These are phyloP conservation scores for Pecoramyces ruminantium DNA, from an alignment of 192 early-diverging fungal species.

Conservation along the genomic window DNA sequence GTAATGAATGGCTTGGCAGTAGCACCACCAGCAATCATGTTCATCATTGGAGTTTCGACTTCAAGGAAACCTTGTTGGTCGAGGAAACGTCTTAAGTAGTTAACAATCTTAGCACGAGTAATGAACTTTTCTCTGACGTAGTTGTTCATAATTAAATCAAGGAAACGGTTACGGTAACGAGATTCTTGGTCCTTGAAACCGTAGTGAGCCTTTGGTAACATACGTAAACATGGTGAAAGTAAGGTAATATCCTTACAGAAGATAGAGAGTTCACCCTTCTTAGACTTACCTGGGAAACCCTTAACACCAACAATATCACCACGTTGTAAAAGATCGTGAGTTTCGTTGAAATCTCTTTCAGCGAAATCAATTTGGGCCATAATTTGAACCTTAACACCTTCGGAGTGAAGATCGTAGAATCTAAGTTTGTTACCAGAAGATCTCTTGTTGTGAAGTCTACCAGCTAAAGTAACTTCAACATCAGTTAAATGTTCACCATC, in stretches of 20 bases:
- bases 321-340: constrained; percentile 68
- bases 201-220: constrained; percentile 85
- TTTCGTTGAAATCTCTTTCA: constrained; percentile 52
- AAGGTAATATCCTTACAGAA: constrained; percentile 74
- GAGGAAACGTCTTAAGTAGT: constrained; percentile 87
- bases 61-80: constrained; percentile 92
- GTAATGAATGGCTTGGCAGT: constrained; percentile 99
- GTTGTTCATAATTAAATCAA: constrained; percentile 99
- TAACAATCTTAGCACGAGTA: constrained; percentile 80
- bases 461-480: constrained; percentile 60
- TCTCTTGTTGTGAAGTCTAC: constrained; percentile 92
- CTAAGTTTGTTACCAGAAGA: constrained; percentile 72
- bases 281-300: constrained; percentile 80
- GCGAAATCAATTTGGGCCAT: constrained; percentile 63
- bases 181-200: constrained; percentile 95
- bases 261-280: constrained; percentile 88
- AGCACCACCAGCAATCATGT: constrained; percentile 68
- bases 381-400: constrained; percentile 87
- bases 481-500: constrained; percentile 49
- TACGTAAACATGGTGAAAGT: constrained; percentile 85
- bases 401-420: constrained; percentile 90
- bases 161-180: constrained; percentile 92
- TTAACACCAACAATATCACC: constrained; percentile 92
- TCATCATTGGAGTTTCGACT: constrained; percentile 99
- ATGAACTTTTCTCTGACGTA: constrained; percentile 87